These are phyloP conservation scores for Rhizopogon roseolus DNA, from an alignment of 768 basidiomycete species.

Conservation along the genomic window DNA sequence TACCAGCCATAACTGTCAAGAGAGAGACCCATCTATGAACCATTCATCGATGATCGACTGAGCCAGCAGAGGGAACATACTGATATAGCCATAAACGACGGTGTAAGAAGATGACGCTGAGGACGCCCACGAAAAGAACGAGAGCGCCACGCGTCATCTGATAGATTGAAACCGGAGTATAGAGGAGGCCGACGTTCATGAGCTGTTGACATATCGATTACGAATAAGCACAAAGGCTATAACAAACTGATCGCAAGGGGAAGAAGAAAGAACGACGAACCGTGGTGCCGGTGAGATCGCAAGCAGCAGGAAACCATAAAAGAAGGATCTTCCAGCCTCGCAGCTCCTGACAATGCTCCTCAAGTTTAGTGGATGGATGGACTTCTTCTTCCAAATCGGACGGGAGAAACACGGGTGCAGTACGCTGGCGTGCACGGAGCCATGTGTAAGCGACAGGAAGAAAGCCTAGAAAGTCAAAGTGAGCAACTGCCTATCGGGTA, in stretches of 20 bases:
- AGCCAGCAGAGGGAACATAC: constrained; percentile 32
- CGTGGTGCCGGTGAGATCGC: constrained; percentile 89
- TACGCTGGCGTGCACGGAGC: constrained; percentile 42
- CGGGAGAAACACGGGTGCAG: constrained; percentile 51
- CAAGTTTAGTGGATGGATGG: constrained; percentile 28
- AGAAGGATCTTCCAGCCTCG: constrained; percentile 68
- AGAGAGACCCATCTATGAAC: constrained; percentile 79
- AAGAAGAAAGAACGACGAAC: constrained; percentile 39
- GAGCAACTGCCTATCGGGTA: constrained; percentile 6
- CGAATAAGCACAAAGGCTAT: constrained; percentile 7
- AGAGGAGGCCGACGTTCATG: constrained; percentile 95
- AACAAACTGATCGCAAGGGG: background rate
- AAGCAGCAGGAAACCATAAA: constrained; percentile 84
- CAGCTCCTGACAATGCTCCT: constrained; percentile 37
- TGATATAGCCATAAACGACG: constrained; percentile 87
- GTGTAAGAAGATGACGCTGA: constrained; percentile 87
- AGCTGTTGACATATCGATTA: constrained; percentile 33
- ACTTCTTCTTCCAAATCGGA: constrained; percentile 43
- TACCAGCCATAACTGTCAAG: constrained; percentile 80
- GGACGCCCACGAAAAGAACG: constrained; percentile 88
- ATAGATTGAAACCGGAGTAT: constrained; percentile 95
- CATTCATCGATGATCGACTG: constrained; percentile 1
- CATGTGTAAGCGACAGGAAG: constrained; percentile 76
- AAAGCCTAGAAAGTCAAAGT: constrained; percentile 54
- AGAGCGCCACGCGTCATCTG: constrained; percentile 95